phyloP scores from a whole-genome alignment of 352 stramenopile genomes.

The Phytophthora pistaciae region DNA sequence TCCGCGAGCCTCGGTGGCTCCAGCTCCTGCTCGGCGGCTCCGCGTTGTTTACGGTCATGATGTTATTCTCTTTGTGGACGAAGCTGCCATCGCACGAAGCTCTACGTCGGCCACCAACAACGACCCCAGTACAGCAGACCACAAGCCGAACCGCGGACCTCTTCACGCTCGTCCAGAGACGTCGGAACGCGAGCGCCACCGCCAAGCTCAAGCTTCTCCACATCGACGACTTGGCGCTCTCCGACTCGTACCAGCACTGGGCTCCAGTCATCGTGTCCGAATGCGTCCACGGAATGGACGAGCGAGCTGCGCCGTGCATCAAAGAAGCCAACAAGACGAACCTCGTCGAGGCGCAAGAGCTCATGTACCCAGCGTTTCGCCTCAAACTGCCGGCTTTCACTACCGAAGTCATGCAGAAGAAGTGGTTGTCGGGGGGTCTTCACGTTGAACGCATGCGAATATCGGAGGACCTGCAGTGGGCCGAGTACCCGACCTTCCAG shows the following conservation, averaged over 20 bases:
- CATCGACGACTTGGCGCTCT: constrained; percentile 29
- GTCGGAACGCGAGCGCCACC: constrained; percentile 2
- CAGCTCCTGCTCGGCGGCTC: constrained; percentile 16
- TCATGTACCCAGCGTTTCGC: constrained; percentile 34
- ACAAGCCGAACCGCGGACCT: constrained; percentile 4
- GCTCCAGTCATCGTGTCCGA: constrained; percentile 34
- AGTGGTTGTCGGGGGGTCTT: constrained; percentile 26
- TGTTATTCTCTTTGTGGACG: constrained; percentile 22
- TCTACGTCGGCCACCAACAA: constrained; percentile 10
- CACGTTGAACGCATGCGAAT: constrained; percentile 33
- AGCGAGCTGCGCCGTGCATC: constrained; percentile 27
- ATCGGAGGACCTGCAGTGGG: constrained; percentile 31
- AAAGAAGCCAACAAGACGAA: constrained; percentile 31
- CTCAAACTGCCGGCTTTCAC: constrained; percentile 28
- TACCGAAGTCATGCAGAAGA: constrained; percentile 1
- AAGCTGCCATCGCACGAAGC: constrained; percentile 18
- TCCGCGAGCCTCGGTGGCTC: constrained; percentile 12
- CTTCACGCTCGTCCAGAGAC: constrained; percentile 17
- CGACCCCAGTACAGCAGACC: not conserved
- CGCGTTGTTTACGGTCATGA: constrained; percentile 16
- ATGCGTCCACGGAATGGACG: constrained; percentile 38
- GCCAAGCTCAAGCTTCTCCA: constrained; percentile 20
- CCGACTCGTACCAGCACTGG: constrained; percentile 34
- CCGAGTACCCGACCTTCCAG: constrained; percentile 26
- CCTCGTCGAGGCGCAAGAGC: constrained; percentile 36